Evolutionary conservation across 73 alveolate genomes (phyloP).

Genomic region (Paraurostyla sp.): DNA sequence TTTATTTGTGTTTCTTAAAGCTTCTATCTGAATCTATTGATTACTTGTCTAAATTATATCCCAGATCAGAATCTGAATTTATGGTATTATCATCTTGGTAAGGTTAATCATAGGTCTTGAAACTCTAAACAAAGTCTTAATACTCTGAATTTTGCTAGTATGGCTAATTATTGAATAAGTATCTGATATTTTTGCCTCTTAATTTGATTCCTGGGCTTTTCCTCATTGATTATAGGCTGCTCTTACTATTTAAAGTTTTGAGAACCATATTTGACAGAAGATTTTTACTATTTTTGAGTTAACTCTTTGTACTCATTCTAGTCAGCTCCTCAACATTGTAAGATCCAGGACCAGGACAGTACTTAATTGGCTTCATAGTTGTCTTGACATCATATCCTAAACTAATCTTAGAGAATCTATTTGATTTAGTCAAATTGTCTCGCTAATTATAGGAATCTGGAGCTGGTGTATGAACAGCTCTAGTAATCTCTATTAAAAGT

Average conservation of each 20-base stretch:
- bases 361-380: constrained; percentile 17
- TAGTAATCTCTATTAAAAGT: background rate
- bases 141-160: background rate
- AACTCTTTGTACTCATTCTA: background rate
- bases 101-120: background rate
- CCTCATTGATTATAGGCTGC: background rate
- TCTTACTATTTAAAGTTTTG: background rate
- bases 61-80: no score
- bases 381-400: constrained; percentile 14
- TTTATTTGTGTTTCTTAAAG: no score
- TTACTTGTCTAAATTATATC: no score
- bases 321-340: background rate
- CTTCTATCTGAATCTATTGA: no score
- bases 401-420: background rate
- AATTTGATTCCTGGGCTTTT: background rate
- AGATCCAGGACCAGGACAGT: constrained; percentile 8
- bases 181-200: background rate
- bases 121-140: background rate
- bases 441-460: constrained; percentile 5
- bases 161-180: background rate
- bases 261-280: no score
- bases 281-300: background rate
- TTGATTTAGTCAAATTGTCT: background rate
- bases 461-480: background rate
- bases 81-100: no score